Evolutionary conservation across 371 early-diverging fungal genomes (phyloP), one percentile per base, ranked within the genome.

Genomic region (Dentiscutata heterogama): DNA sequence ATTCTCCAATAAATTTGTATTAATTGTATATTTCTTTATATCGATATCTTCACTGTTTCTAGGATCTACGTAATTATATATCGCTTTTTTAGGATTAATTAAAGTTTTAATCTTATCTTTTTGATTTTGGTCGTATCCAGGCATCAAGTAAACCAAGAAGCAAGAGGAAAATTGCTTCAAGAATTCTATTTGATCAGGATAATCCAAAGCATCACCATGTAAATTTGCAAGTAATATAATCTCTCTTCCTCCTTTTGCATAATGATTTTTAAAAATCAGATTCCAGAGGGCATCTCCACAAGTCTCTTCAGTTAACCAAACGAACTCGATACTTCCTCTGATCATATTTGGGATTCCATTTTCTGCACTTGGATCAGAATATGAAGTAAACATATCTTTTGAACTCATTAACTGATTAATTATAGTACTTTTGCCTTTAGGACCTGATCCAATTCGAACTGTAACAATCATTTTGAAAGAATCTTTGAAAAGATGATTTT

Each of bases 401-500:
- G 35, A 31, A 31, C 3, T 31, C 35, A 31, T 31, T 31, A 31
- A 31, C 35, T 31, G 35, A 31, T 31, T 31, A 31, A 31, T 31
- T 31, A 31, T 31, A 31, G 35, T 31, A 31, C 35, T 31, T 31
- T 31, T 31, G 35, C 35, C 78, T 65, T 27, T 27, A 18, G 78
- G 10, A 25, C 64, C 29, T 13, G 27, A 46, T 78, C 78, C 78
- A 27, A 78, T 50, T 29, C 78, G 78, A 39, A 78, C 25, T 5
- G 78, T 65, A n/a, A 78, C 78, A 51, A 78, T 50, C 27, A 78
- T 31, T 42, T 25, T 63, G 50, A 78, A 78, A n/a, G 65, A 65
- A 46, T 58, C 58, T 14, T 64, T 42, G 54, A 78, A 78, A 31
- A 78, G 78, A n/a, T 78, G 78, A 65, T 78, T 78, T 78, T 78